Evolutionary conservation across 192 early-diverging fungal species (phyloP).

Genomic region (Coemansia sp.): DNA sequence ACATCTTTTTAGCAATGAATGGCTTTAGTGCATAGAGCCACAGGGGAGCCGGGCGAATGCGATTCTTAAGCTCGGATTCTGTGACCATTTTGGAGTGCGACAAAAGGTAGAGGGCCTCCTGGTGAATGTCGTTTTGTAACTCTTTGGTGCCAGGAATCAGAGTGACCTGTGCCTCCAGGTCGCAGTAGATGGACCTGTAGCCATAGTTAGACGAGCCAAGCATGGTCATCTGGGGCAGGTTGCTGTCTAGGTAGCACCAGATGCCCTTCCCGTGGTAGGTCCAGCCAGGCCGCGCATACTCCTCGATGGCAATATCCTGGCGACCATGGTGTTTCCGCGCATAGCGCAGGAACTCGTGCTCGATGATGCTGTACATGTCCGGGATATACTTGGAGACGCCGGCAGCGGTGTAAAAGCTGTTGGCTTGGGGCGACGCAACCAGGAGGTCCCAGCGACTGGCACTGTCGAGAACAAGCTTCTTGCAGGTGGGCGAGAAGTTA

Average conservation of each 20-base stretch:
- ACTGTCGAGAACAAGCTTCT: constrained; percentile 61
- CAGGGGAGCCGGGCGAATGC: constrained; percentile 31
- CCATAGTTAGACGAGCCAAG: constrained; percentile 96
- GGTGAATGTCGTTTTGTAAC: constrained; percentile 60
- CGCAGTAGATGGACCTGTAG: constrained; percentile 84
- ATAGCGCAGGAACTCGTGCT: constrained; percentile 65
- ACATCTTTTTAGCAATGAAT: constrained; percentile 52
- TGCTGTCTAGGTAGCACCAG: constrained; percentile 66
- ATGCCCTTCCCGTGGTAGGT: constrained; percentile 96
- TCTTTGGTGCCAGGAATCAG: constrained; percentile 67
- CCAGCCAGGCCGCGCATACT: constrained; percentile 82
- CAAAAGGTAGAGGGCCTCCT: constrained; percentile 34
- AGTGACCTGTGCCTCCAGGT: constrained; percentile 84
- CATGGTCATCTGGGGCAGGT: constrained; percentile 72
- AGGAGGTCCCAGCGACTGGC: constrained; percentile 68
- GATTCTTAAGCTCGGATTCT: constrained; percentile 20
- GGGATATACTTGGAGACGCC: constrained; percentile 89
- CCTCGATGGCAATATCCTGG: constrained; percentile 63
- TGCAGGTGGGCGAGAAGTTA: constrained; percentile 78
- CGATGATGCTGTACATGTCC: constrained; percentile 86
- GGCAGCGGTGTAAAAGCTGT: constrained; percentile 85
- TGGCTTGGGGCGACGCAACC: constrained; percentile 89
- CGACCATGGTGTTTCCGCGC: constrained; percentile 40
- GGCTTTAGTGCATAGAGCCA: constrained; percentile 49
- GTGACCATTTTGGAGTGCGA: constrained; percentile 36